Percentiles rank a stretch among this genome's conserved stretches.
Evolutionary conservation across 768 basidiomycete genomes (phyloP).

Genomic region (Mycena rosella): DNA sequence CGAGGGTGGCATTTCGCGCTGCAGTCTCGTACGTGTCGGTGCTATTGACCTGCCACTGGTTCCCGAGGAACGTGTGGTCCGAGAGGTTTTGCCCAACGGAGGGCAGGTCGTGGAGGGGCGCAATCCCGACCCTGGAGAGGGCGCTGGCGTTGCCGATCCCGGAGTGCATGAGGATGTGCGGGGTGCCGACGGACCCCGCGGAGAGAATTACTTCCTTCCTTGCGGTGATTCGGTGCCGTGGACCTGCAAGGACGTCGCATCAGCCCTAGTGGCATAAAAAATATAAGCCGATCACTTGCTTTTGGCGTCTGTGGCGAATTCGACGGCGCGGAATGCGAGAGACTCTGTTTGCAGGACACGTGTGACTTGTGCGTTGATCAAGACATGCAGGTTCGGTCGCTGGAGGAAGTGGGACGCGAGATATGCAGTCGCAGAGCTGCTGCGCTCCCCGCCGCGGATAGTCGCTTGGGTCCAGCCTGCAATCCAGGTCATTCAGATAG

Average conservation of each 20-base stretch:
- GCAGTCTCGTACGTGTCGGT: constrained; percentile 29
- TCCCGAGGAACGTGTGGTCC: constrained; percentile 35
- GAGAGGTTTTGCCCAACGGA: constrained; percentile 45
- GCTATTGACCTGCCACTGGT: constrained; percentile 15
- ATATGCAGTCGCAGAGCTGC: constrained; percentile 42
- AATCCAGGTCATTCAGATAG: not conserved
- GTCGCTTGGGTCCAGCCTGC: constrained; percentile 40
- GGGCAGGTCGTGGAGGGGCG: constrained; percentile 36
- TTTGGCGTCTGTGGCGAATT: not conserved
- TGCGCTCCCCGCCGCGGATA: constrained; percentile 37
- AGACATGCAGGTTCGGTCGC: constrained; percentile 42
- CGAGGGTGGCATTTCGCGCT: not conserved
- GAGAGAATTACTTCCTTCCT: constrained; percentile 44
- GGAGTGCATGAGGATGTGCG: constrained; percentile 40
- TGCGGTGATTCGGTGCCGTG: constrained; percentile 9
- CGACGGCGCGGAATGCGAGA: constrained; percentile 10
- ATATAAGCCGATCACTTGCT: not conserved
- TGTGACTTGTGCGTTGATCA: constrained; percentile 37
- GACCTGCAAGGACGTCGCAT: not conserved
- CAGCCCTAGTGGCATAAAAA: not conserved
- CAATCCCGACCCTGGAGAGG: constrained; percentile 27
- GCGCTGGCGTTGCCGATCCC: constrained; percentile 42
- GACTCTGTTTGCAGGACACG: constrained; percentile 2
- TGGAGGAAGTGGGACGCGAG: constrained; percentile 36
- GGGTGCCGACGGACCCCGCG: constrained; percentile 43